Percentiles rank a stretch among this genome's conserved stretches.
These are phyloP conservation scores for Pestalotiopsis sp. DNA, from an alignment of 2,329 filamentous ascomycete species.

Conservation along the genomic window DNA sequence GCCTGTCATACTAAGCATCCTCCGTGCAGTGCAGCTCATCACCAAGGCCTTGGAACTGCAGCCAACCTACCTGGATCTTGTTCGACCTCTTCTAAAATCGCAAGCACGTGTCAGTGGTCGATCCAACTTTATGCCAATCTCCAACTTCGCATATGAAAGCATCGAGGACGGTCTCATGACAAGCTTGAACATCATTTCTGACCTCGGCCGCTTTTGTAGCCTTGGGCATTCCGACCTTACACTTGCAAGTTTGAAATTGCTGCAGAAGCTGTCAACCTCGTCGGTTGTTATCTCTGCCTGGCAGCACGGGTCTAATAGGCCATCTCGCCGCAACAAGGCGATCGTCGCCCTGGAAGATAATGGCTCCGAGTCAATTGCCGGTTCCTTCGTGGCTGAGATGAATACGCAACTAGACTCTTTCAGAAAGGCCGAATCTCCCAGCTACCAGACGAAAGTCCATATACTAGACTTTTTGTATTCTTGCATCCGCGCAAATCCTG, in stretches of 20 bases:
- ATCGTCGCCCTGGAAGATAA: conserved; percentile 86
- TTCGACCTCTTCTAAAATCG: conserved; percentile 75
- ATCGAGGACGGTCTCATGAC: conserved; percentile 91
- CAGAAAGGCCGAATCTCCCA: conserved; percentile 66
- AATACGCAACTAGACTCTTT: conserved; percentile 71
- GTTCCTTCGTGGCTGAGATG: conserved; percentile 71
- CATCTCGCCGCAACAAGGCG: conserved; percentile 75
- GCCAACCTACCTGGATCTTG: conserved; percentile 86
- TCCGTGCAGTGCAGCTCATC: conserved; percentile 82
- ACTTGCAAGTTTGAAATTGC: conserved; percentile 75
- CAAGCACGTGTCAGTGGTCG: conserved; percentile 49
- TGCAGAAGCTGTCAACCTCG: conserved; percentile 86
- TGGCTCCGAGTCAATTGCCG: conserved; percentile 77
- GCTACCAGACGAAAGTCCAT: conserved; percentile 80
- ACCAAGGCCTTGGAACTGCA: conserved; percentile 83
- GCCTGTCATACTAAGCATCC: conserved; percentile 76
- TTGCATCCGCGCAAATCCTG: conserved; percentile 73
- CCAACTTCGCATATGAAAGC: conserved; percentile 77
- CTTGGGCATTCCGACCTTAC: conserved; percentile 81
- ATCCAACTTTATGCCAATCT: conserved; percentile 28
- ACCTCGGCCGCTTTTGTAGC: conserved; percentile 84
- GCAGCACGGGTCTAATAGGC: conserved; percentile 60
- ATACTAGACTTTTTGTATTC: conserved; percentile 85
- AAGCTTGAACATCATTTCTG: conserved; percentile 76
- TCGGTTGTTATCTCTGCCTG: conserved; percentile 75